phyloP scores from a whole-genome alignment of 1,284 basidiomycete species.

The Austroboletus niveus region DNA sequence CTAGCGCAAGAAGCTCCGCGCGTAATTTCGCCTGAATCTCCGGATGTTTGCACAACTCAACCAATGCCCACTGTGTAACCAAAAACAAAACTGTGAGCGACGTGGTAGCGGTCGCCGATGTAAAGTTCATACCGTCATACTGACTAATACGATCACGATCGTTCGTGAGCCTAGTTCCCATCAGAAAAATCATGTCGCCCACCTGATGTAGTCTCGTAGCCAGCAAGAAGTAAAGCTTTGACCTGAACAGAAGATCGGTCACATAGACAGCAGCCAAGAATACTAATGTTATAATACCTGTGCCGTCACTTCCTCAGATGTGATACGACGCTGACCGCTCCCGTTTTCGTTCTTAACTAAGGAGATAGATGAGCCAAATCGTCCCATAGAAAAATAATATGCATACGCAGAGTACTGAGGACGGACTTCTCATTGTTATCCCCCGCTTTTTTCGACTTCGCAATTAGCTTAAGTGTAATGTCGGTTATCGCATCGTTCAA shows the following conservation, averaged over 20 bases:
- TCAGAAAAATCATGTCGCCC: not conserved
- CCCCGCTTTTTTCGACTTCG: conserved; percentile 39
- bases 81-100: no score
- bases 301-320: conserved; percentile 21
- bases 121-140: conserved; percentile 17
- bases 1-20: conserved; percentile 24
- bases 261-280: not conserved
- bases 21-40: conserved; percentile 28
- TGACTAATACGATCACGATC: conserved; percentile 12
- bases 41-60: conserved; percentile 26
- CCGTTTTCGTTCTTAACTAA: conserved; percentile 19
- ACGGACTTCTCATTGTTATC: conserved; percentile 47
- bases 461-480: conserved; percentile 49
- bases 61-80: conserved; percentile 28
- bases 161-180: not conserved
- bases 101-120: not conserved
- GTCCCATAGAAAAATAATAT: not conserved
- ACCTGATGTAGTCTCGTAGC: conserved; percentile 33
- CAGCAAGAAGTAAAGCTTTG: conserved; percentile 29
- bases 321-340: conserved; percentile 7
- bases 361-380: not conserved
- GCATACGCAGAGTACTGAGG: conserved; percentile 32
- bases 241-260: conserved; percentile 12
- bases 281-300: conserved; percentile 11
- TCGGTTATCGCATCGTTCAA: conserved; percentile 42